phyloP scores from a whole-genome alignment of 805 yeast species.

The Saturnispora zaruensis region DNA sequence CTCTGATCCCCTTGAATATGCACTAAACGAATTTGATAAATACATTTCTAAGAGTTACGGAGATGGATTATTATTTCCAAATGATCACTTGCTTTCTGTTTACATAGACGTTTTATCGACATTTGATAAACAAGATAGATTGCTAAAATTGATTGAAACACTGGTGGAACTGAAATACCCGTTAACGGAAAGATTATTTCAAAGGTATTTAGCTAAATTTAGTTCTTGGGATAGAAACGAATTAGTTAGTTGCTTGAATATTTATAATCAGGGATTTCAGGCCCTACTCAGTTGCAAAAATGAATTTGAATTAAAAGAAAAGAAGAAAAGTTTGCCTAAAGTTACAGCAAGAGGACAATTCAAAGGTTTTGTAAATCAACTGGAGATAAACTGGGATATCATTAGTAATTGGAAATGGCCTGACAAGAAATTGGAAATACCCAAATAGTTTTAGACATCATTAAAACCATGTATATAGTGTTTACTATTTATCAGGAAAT shows the following conservation, averaged over 20 bases:
- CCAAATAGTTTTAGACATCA: neutral
- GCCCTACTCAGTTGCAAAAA: conserved; percentile 15
- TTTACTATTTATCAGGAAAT: neutral
- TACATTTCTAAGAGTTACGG: conserved; percentile 30
- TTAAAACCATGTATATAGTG: neutral
- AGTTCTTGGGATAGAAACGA: conserved; percentile 17
- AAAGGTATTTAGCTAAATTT: conserved; percentile 16
- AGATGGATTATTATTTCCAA: conserved; percentile 34
- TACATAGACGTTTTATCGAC: conserved; percentile 44
- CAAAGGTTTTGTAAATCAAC: conserved; percentile 16
- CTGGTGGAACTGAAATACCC: conserved; percentile 40
- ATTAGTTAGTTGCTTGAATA: conserved; percentile 17
- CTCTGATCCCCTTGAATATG: conserved; percentile 49
- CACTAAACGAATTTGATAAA: conserved; percentile 46
- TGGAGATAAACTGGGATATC: conserved; percentile 26
- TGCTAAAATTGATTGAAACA: conserved; percentile 43
- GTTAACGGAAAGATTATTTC: conserved; percentile 16
- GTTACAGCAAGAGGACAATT: conserved; percentile 17
- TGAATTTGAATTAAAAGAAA: conserved; percentile 19
- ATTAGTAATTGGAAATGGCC: conserved; percentile 29
- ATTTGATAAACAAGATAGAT: conserved; percentile 39
- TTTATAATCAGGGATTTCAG: conserved; percentile 15
- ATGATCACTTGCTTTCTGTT: conserved; percentile 39
- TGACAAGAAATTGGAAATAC: conserved; percentile 7
- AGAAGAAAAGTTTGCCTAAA: conserved; percentile 12